Percentiles rank a stretch among this genome's conserved stretches.
Evolutionary conservation across 2,329 filamentous ascomycete species (phyloP).

Genomic region (Periconia digitata): DNA sequence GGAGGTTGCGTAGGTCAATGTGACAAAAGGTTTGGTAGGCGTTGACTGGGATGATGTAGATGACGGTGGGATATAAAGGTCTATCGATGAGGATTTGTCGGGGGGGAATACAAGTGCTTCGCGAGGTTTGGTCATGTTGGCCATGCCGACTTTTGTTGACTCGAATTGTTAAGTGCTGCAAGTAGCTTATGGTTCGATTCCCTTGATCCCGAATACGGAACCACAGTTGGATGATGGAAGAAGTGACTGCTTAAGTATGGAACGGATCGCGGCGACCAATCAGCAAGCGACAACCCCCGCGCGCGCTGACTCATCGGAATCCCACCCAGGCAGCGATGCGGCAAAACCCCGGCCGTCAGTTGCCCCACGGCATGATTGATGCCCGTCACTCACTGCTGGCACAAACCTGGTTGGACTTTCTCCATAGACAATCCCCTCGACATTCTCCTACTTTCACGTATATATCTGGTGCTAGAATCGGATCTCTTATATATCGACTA

Average conservation of each 20-base stretch:
- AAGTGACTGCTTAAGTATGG: neutral
- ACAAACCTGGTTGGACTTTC: constrained; percentile 2
- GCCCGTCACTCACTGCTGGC: constrained; percentile 15
- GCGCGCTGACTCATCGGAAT: constrained; percentile 9
- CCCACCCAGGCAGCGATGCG: constrained; percentile 3
- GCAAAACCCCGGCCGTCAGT: too few species aligned
- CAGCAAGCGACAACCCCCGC: neutral
- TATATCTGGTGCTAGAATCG: neutral
- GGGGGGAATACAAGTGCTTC: constrained; percentile 45
- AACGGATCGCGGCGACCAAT: neutral
- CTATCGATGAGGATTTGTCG: constrained; percentile 49
- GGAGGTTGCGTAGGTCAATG: constrained; percentile 87
- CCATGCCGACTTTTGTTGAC: too few species aligned
- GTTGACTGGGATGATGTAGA: neutral
- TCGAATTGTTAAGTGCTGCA: too few species aligned
- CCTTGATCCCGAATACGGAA: too few species aligned
- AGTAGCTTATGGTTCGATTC: too few species aligned
- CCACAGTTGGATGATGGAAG: neutral
- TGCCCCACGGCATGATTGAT: constrained; percentile 9
- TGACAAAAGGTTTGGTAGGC: constrained; percentile 44
- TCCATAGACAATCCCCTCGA: neutral
- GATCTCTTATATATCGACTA: constrained; percentile 12
- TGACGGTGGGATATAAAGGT: constrained; percentile 52
- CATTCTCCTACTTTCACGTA: neutral
- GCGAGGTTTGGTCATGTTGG: constrained; percentile 12